These are phyloP conservation scores for Aristolochia contorta DNA, from an alignment of 164 flowering plant species.

Conservation along the genomic window DNA sequence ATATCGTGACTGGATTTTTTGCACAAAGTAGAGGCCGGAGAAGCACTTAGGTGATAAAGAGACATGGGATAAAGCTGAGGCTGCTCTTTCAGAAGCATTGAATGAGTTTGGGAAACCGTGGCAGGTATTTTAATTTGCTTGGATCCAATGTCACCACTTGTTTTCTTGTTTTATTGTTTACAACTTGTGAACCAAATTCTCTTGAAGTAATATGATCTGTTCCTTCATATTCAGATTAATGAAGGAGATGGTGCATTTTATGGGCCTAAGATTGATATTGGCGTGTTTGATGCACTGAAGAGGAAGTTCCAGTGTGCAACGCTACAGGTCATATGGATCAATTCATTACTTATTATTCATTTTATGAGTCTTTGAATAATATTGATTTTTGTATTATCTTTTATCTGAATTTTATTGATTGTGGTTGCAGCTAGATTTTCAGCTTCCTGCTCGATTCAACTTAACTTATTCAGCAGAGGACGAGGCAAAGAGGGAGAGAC, in stretches of 20 bases:
- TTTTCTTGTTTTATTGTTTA: not conserved
- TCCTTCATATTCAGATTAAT: constrained; percentile 42
- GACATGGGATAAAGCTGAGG: constrained; percentile 92
- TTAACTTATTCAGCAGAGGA: constrained; percentile 91
- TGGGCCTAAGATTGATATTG: constrained; percentile 97
- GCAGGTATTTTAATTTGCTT: constrained; percentile 44
- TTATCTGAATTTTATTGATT: not conserved
- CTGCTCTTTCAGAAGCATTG: constrained; percentile 74
- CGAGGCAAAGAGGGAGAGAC: constrained; percentile 81
- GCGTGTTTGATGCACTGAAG: constrained; percentile 88
- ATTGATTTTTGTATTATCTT: not conserved
- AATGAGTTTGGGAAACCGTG: constrained; percentile 85
- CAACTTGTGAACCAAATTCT: not conserved
- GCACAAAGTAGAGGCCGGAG: constrained; percentile 66
- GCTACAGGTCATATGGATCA: constrained; percentile 48
- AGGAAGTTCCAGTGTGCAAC: constrained; percentile 99
- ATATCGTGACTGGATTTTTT: not conserved
- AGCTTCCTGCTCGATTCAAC: constrained; percentile 83
- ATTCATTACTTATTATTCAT: not conserved
- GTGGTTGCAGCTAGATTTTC: constrained; percentile 83
- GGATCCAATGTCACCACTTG: no score
- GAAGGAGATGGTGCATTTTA: constrained; percentile 99
- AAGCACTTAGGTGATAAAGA: constrained; percentile 75
- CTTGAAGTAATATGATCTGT: not conserved
- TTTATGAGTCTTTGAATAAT: not conserved